Base-by-base conservation (phyloP, 768 basidiomycete species). In the Russula dissimulans region DNA sequence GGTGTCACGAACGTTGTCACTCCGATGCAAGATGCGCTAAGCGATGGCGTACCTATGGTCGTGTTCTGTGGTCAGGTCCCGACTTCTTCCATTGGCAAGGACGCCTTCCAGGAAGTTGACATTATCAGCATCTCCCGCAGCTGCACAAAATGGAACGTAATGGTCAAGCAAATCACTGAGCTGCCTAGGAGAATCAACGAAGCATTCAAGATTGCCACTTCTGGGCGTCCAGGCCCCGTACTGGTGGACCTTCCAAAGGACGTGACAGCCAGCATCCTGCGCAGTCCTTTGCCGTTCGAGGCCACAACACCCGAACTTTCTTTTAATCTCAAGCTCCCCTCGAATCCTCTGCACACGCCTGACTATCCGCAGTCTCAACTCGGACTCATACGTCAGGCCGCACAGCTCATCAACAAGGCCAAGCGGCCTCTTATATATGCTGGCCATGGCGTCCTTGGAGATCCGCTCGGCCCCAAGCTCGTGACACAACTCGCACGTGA, bases 91-190 rank as follows among this genome's bases (percentile, higher is more conserved):
- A 98, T 99, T 62, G 95, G 95, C 18, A 94, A 91, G 14, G 95
- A 99, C 70, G 91, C 92, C 1, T 98, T 99, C 82, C 97, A 99
- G 71, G 97, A 98, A 75, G 97, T 97, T 41, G 97, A 99, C 71
- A 75, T 98, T 52, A 79, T 99, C 57, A 95, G 97, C 51, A 99
- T 98, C 73, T 97, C 95, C 34, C 81, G 95, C 53, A 86, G 87
- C 67, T 99, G 97, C 77, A 98, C 97, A 29, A 99, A 98, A 73
- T 98, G 97, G 97, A 98, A 99, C 70, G 95, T 99, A 61, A 95
- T 98, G 94, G 91, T 98, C 53, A 98, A 97, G 74, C 94, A 95
- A 69, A 91, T 98, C 61, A 73, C 89, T 11, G 97, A 98, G 73
- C 80, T 98, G 3, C 97, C 97, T 12, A 79, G 95, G 46, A 81